These are phyloP conservation scores for Fagus crenata DNA, from an alignment of 306 rosid species.

Conservation along the genomic window DNA sequence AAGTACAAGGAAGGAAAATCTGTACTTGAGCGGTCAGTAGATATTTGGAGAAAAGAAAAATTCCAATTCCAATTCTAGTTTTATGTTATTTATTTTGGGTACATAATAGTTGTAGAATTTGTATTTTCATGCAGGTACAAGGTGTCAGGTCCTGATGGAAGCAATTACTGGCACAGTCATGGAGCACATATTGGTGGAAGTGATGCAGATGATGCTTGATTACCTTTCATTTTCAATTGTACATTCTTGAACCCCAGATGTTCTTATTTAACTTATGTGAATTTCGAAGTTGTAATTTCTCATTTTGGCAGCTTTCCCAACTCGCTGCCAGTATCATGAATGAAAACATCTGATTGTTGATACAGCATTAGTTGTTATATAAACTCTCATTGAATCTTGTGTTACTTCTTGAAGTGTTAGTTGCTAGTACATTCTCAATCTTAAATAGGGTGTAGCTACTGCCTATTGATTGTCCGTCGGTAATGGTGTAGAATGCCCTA, in stretches of 20 bases:
- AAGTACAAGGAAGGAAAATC: constrained; percentile 79
- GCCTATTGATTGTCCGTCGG: no score
- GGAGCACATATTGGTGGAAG: constrained; percentile 73
- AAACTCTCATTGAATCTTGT: constrained; percentile 25
- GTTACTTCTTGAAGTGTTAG: constrained; percentile 24
- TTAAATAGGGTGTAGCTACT: not conserved
- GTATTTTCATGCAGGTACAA: constrained; percentile 57
- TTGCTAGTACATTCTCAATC: not conserved
- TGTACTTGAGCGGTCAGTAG: constrained; percentile 68
- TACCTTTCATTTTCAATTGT: constrained; percentile 43
- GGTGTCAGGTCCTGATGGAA: constrained; percentile 78
- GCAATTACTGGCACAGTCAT: constrained; percentile 65
- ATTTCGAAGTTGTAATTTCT: constrained; percentile 27
- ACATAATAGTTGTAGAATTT: constrained; percentile 36
- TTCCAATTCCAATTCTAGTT: constrained; percentile 23
- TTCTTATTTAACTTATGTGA: constrained; percentile 43
- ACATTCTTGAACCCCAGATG: constrained; percentile 48
- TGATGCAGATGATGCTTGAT: constrained; percentile 79
- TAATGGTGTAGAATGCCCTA: not conserved
- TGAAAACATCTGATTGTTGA: constrained; percentile 32
- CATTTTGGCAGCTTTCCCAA: constrained; percentile 32
- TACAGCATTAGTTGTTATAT: constrained; percentile 35
- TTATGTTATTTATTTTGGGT: constrained; percentile 2
- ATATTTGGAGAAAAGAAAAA: constrained; percentile 30
- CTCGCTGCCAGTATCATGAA: constrained; percentile 30